Evolutionary conservation across 2,329 filamentous ascomycete genomes (phyloP), one percentile per base, ranked within the genome.

Genomic region (Hymenoscyphus linearis): DNA sequence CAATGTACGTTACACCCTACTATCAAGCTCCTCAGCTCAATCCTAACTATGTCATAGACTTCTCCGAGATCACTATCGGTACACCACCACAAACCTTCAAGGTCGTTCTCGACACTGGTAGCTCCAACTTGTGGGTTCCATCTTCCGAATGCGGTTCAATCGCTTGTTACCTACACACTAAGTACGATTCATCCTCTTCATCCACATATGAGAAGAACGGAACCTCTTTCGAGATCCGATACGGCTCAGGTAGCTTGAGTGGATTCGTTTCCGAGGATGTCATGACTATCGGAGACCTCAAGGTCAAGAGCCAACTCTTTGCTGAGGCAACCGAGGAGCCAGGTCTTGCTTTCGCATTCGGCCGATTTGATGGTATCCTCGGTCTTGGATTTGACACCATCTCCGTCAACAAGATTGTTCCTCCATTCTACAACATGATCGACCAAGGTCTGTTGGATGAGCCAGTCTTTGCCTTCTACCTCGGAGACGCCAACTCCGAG

Each of bases 71-170:
- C 76, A 84, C 86, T 70, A 85, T 99, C 75, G 95, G 95, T 67
- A 93, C 88, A 55, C 95, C 95, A 67, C 88, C 95, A 36, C 95
- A 99, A 81, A 83, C 80, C 69, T 99, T 99, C 87, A 99, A 99
- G 85, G 96, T 99, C 69, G 89, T 99, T 67, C 88, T 99, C 67
- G 95, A 99, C 77, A 99, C 95, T 31, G 95, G 95, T 72, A 97
- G 92, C 83, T 98, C 95, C 76, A 99, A 99, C 82, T 85, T 99
- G 66, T 99, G 96, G 96, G 93, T 99, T 63, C 96, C 96, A 44
- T 96, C 93, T 26, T 82, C 85, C 61, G 83, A 91, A 74, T 99
- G 96, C 77, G 87, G 85, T 74, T 97, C 93, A 74, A 99, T 99
- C 74, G 96, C 95, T 67, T 99, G 95, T 85, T 99, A 93, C 79